phyloP scores from a whole-genome alignment of 495 filamentous ascomycete species.

The Lophiostoma macrostomum region DNA sequence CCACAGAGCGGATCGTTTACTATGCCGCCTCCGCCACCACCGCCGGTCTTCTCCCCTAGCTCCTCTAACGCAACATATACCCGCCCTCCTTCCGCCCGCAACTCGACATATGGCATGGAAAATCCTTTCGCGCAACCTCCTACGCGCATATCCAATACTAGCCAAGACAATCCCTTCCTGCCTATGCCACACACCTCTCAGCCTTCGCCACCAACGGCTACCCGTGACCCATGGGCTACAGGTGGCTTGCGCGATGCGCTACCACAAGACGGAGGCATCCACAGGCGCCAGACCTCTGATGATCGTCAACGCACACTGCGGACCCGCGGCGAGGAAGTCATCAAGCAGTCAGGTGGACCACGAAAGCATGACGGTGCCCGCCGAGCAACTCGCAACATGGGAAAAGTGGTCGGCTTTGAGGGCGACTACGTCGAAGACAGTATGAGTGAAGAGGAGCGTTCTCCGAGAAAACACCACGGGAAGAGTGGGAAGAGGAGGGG shows the following conservation, averaged over 20 bases:
- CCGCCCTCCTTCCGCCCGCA: conserved; percentile 13
- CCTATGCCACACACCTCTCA: not conserved
- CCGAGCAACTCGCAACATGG: conserved; percentile 15
- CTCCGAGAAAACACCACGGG: conserved; percentile 9
- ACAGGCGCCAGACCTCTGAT: conserved; percentile 8
- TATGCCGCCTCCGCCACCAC: conserved; percentile 1
- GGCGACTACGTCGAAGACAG: conserved; percentile 4
- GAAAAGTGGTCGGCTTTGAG: conserved; percentile 15
- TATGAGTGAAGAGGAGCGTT: conserved; percentile 11
- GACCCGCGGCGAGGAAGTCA: conserved; percentile 15
- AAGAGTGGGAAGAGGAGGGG: conserved; percentile 3
- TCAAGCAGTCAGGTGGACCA: not conserved
- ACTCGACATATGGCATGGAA: conserved; percentile 1
- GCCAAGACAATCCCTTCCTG: conserved; percentile 10
- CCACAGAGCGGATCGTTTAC: conserved; percentile 11
- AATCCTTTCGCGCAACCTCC: conserved; percentile 17
- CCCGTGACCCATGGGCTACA: conserved; percentile 13
- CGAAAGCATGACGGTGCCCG: conserved; percentile 1
- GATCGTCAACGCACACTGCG: not conserved
- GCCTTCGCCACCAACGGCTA: not conserved
- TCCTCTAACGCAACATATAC: not conserved
- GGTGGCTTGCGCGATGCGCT: conserved; percentile 18
- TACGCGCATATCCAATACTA: conserved; percentile 1
- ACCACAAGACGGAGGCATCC: not conserved
- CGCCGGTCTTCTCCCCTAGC: conserved; percentile 14